phyloP scores from a whole-genome alignment of 495 filamentous ascomycete species.

The Tetracladium setigerum region DNA sequence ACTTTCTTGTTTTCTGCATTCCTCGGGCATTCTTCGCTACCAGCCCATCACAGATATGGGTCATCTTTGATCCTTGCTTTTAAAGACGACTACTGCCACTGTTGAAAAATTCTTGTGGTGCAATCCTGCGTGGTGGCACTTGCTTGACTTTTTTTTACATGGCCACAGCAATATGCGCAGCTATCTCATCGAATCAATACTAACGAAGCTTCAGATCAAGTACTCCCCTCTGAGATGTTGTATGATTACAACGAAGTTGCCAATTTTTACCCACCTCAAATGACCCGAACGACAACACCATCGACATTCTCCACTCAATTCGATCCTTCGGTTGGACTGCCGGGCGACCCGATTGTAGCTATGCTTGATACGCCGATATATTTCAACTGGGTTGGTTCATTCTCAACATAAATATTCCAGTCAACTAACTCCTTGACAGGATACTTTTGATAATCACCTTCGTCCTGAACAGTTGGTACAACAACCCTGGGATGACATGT shows the following conservation, averaged over 20 bases:
- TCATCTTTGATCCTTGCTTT: no score
- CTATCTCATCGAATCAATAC: no score
- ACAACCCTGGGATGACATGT: background rate
- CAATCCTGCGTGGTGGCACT: no score
- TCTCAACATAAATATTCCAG: background rate
- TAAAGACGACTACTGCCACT: no score
- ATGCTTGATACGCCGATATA: conserved; percentile 22
- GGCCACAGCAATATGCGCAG: no score
- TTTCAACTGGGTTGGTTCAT: conserved; percentile 33
- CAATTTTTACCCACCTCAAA: conserved; percentile 18
- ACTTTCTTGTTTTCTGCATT: no score
- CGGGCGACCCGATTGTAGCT: conserved; percentile 20
- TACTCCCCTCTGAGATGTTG: conserved; percentile 5
- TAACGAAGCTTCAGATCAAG: background rate
- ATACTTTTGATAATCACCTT: conserved; percentile 27
- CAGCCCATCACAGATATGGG: no score
- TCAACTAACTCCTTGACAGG: conserved; percentile 20
- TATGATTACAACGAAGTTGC: conserved; percentile 4
- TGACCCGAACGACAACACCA: conserved; percentile 12
- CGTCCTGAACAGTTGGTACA: conserved; percentile 5
- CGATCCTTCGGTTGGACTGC: conserved; percentile 16
- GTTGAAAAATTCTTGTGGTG: no score
- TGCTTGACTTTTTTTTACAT: no score
- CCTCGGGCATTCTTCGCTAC: no score
- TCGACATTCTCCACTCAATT: conserved; percentile 14